phyloP scores from a whole-genome alignment of 2,329 filamentous ascomycete genomes.

The Cladosporium sp. region DNA sequence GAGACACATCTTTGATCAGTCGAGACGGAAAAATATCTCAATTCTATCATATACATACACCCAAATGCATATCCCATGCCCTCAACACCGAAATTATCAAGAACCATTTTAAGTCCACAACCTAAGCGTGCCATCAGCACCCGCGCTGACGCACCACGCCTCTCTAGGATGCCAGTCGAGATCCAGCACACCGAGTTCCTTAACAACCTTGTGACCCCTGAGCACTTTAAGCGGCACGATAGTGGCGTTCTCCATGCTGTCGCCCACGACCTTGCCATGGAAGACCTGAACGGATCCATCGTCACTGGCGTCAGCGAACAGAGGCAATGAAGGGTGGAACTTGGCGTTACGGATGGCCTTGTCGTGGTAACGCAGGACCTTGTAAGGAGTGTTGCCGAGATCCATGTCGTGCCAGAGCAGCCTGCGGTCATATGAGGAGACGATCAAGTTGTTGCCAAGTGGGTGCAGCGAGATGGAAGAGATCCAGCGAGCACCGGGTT shows the following conservation, averaged over 20 bases:
- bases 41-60: slow-evolving; percentile 14
- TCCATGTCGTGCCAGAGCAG: slow-evolving; percentile 97
- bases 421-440: slow-evolving; percentile 90
- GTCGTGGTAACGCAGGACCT: slow-evolving; percentile 91
- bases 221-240: slow-evolving; percentile 96
- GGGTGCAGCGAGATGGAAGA: slow-evolving; percentile 91
- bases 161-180: slow-evolving; percentile 94
- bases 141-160: slow-evolving; percentile 91
- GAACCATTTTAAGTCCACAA: slow-evolving; percentile 63
- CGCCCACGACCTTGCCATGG: slow-evolving; percentile 91
- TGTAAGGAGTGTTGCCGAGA: slow-evolving; percentile 85
- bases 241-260: slow-evolving; percentile 92
- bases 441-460: slow-evolving; percentile 88
- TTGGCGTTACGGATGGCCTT: slow-evolving; percentile 88
- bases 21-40: not conserved
- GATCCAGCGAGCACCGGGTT: slow-evolving; percentile 93
- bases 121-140: slow-evolving; percentile 88
- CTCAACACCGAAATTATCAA: not conserved
- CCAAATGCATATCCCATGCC: not conserved
- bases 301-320: slow-evolving; percentile 94
- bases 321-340: slow-evolving; percentile 75
- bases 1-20: not conserved
- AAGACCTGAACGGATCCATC: slow-evolving; percentile 95
- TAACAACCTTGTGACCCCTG: slow-evolving; percentile 82
- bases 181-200: slow-evolving; percentile 85